Percentiles rank a stretch among this genome's conserved stretches.
Evolutionary conservation across 768 basidiomycete genomes (phyloP).

Genomic region (Boletus tylopilopsis): DNA sequence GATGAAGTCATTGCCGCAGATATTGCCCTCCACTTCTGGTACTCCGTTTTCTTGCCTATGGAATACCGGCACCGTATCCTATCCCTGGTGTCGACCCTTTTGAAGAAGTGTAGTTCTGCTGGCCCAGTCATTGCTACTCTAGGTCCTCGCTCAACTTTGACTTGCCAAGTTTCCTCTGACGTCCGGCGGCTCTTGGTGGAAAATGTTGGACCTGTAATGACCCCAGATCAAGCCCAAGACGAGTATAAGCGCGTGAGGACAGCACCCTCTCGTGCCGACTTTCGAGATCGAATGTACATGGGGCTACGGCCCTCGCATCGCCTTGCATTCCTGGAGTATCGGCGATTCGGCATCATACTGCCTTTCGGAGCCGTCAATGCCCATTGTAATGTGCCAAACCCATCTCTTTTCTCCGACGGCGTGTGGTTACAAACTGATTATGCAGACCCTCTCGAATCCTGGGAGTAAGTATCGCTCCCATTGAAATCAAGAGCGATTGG

Average conservation of each 20-base stretch:
- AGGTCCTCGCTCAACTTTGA: conserved; percentile 16
- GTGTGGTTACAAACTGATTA: conserved; percentile 41
- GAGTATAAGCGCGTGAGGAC: conserved; percentile 33
- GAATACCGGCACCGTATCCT: conserved; percentile 28
- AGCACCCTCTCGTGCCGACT: conserved; percentile 38
- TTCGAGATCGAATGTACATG: conserved; percentile 39
- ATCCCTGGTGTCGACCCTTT: conserved; percentile 14
- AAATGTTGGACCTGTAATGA: conserved; percentile 14
- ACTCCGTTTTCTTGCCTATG: conserved; percentile 40
- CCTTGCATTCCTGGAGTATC: conserved; percentile 38
- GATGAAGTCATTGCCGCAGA: conserved; percentile 37
- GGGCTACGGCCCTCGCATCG: conserved; percentile 43
- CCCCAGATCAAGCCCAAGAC: conserved; percentile 22
- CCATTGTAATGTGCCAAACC: conserved; percentile 40
- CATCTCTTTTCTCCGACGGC: conserved; percentile 46
- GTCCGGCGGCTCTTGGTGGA: conserved; percentile 13
- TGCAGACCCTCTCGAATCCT: conserved; percentile 46
- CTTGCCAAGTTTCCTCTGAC: conserved; percentile 8
- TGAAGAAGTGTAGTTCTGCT: conserved; percentile 3
- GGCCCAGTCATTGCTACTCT: conserved; percentile 6
- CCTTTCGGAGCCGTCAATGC: conserved; percentile 43
- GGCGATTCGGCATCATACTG: conserved; percentile 41
- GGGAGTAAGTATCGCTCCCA: conserved; percentile 37
- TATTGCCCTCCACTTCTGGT: conserved; percentile 46
- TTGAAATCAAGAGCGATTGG: not conserved